Base-by-base conservation (phyloP, 176 grass and related monocot genomes). In the Panicum miliaceum region DNA sequence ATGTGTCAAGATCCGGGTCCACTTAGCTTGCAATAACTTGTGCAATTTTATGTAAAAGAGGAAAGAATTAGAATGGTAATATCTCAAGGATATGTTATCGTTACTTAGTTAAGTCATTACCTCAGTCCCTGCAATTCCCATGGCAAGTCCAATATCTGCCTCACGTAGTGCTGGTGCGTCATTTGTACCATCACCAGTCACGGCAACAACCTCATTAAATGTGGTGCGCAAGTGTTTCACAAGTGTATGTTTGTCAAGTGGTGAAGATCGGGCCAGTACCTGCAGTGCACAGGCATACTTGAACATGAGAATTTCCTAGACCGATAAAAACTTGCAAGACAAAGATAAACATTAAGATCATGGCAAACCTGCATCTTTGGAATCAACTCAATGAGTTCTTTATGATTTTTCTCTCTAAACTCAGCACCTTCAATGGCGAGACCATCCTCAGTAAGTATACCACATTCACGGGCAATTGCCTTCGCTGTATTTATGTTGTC, bases 171-270 rank as follows among this genome's bases (percentile, higher is more conserved):
- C 95, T 56, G 95, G 95, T 64, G 95, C 92, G 29, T 97, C 95
- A 60, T 97, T 97, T 45, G 95, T 97, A 66, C 92, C 95, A 92
- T 97, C 92, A 84, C 95, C 95, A 70, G 95, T 97, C n/a, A 97
- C 95, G 57, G 95, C 95, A 83, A 97, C 92, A 73, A 97, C 95
- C 87, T 97, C 95, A 79, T 84, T 88, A 42, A 86, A 94, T 6
- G 71, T 83, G 63, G 82, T 90, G 37, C 89, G 91, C 73, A 95
- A 82, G 48, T 93, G 83, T 56, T 93, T 94, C 79, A 97, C 92
- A 47, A 98, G 83, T 47, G 85, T 90, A 82, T 89, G 81, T 42
- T 98, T 95, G 85, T 98, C 96, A 61, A 98, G 64, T 64, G 96
- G 93, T 35, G 93, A 98, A 15, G 96, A 95, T 83, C 91, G 82